Percentiles rank a stretch among this genome's conserved stretches.
phyloP scores from a whole-genome alignment of 768 basidiomycete genomes.

The Kwoniella sp. region DNA sequence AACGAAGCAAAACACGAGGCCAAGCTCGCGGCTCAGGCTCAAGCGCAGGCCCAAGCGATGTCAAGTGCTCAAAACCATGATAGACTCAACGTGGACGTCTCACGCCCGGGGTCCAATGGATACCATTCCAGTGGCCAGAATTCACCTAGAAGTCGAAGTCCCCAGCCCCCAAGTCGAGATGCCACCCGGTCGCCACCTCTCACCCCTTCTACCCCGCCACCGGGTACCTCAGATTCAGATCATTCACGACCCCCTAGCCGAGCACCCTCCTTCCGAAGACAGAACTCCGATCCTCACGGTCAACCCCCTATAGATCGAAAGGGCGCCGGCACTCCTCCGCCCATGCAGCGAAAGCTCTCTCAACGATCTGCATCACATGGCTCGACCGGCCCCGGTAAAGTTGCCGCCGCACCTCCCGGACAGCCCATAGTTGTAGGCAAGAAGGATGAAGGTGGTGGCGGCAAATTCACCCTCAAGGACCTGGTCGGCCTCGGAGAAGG shows the following conservation, averaged over 20 bases:
- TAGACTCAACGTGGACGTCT: conserved; percentile 34
- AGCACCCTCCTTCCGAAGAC: conserved; percentile 27
- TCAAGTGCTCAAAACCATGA: conserved; percentile 21
- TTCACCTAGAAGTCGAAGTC: conserved; percentile 32
- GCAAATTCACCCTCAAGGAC: conserved; percentile 81
- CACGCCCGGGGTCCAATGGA: conserved; percentile 24
- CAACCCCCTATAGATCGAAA: conserved; percentile 40
- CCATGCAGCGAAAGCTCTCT: conserved; percentile 29
- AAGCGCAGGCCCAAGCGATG: conserved; percentile 14
- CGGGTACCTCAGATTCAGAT: conserved; percentile 36
- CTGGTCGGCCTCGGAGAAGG: conserved; percentile 62
- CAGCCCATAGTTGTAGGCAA: conserved; percentile 34
- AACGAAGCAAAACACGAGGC: conserved; percentile 33
- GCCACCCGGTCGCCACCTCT: conserved; percentile 48
- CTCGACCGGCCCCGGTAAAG: conserved; percentile 12
- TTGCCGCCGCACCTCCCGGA: conserved; percentile 32
- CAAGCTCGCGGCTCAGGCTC: conserved; percentile 17
- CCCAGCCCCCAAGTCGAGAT: conserved; percentile 31
- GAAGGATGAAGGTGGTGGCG: conserved; percentile 59
- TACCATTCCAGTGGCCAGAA: conserved; percentile 17
- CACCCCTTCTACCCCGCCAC: conserved; percentile 49
- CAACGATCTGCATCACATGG: conserved; percentile 32
- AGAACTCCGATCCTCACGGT: conserved; percentile 42
- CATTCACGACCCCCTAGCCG: conserved; percentile 41
- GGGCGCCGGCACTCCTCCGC: conserved; percentile 18